Percentiles rank a stretch among this genome's conserved stretches.
Conservation (phyloP, 2,329 filamentous ascomycete genomes). For the Massarina eburnea region DNA sequence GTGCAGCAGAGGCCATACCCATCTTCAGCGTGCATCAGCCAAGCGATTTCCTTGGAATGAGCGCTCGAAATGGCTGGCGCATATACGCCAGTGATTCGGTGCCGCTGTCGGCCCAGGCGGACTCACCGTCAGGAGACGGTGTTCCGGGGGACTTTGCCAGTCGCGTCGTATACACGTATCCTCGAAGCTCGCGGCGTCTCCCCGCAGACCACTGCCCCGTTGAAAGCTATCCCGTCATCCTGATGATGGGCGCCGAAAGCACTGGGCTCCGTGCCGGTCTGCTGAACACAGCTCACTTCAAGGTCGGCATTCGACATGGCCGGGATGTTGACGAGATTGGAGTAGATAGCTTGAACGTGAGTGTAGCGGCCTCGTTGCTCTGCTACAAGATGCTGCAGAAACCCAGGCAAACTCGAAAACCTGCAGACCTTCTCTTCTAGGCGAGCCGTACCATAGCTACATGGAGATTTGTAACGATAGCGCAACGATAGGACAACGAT, state of each 20-base stretch:
- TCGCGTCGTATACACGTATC: constrained; percentile 27
- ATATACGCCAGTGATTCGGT: constrained; percentile 70
- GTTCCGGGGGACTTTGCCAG: constrained; percentile 31
- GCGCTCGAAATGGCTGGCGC: constrained; percentile 73
- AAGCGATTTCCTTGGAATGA: constrained; percentile 68
- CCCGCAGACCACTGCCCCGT: constrained; percentile 31
- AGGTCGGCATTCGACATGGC: constrained; percentile 63
- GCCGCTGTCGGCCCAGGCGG: constrained; percentile 11
- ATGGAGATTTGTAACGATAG: constrained; percentile 4
- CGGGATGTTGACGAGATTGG: constrained; percentile 51
- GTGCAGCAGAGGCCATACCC: constrained; percentile 78
- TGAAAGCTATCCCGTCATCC: constrained; percentile 63
- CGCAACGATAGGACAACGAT: neutral
- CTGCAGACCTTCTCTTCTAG: constrained; percentile 28
- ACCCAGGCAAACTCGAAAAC: constrained; percentile 19
- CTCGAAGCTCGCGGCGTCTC: constrained; percentile 21
- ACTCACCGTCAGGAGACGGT: neutral
- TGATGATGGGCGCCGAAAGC: constrained; percentile 62
- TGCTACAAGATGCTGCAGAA: constrained; percentile 66
- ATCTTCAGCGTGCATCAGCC: constrained; percentile 71
- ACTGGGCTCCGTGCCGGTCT: constrained; percentile 30
- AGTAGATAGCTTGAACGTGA: constrained; percentile 92
- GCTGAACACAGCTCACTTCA: constrained; percentile 62
- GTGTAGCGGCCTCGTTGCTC: constrained; percentile 79
- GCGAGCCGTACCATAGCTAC: neutral